Evolutionary conservation across 2,329 filamentous ascomycete species (phyloP).

Genomic region (Nectriaceae sp.): DNA sequence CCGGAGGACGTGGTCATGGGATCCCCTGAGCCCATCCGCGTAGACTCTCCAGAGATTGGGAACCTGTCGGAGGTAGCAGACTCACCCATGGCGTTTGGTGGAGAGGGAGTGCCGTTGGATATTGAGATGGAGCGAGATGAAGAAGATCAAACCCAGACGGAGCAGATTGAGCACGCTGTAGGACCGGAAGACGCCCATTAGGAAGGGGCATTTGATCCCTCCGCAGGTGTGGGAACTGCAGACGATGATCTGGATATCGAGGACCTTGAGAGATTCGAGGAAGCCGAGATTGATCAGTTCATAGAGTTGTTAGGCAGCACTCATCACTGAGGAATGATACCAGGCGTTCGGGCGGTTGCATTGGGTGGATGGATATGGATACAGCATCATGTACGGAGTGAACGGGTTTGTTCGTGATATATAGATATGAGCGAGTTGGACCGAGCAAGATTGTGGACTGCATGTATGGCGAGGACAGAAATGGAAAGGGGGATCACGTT

Average conservation of each 20-base stretch:
- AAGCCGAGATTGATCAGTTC: constrained; percentile 30
- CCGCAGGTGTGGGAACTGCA: background rate
- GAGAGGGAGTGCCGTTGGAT: constrained; percentile 8
- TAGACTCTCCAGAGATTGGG: constrained; percentile 22
- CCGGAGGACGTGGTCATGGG: constrained; percentile 35
- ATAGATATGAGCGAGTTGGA: constrained; percentile 25
- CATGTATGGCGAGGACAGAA: constrained; percentile 24
- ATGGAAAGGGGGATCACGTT: constrained; percentile 30
- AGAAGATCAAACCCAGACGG: constrained; percentile 19
- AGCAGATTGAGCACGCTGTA: constrained; percentile 22
- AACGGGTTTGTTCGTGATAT: constrained; percentile 19
- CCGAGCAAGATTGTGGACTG: constrained; percentile 25
- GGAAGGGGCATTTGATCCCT: constrained; percentile 11
- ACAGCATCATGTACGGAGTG: constrained; percentile 18
- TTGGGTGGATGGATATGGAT: constrained; percentile 16
- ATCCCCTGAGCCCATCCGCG: constrained; percentile 31
- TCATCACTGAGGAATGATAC: constrained; percentile 23
- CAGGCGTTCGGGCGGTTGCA: constrained; percentile 25
- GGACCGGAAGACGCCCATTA: constrained; percentile 21
- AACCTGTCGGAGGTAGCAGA: constrained; percentile 19
- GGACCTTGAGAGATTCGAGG: constrained; percentile 31
- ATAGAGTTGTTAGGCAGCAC: constrained; percentile 23
- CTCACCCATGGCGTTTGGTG: constrained; percentile 23
- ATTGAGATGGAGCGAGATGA: constrained; percentile 4
- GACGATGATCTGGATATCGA: constrained; percentile 9